Evolutionary conservation across 169 alveolate genomes (phyloP).

Genomic region (Eimeria necatrix): DNA sequence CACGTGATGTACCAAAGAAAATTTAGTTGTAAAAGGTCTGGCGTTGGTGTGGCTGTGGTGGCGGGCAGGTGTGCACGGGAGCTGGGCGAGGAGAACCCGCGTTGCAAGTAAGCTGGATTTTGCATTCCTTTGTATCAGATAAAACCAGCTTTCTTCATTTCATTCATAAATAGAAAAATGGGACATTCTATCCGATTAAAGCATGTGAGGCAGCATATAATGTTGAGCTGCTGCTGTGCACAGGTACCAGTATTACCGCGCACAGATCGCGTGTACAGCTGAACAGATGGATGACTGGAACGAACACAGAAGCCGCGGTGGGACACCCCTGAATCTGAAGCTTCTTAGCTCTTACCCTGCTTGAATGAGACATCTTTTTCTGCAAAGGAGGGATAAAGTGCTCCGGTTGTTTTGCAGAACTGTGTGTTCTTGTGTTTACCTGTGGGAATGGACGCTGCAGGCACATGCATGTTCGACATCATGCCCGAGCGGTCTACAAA

Average conservation of each 20-base stretch:
- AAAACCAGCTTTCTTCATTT: too few relatives aligned
- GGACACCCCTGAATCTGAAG: background rate
- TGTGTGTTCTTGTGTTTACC: too few relatives aligned
- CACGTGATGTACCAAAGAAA: too few relatives aligned
- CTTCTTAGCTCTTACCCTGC: too few relatives aligned
- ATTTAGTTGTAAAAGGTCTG: background rate
- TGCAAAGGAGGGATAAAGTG: too few relatives aligned
- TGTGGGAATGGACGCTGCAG: constrained; percentile 3
- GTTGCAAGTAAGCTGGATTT: constrained; percentile 72
- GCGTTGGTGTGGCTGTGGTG: background rate
- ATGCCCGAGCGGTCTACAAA: constrained; percentile 76
- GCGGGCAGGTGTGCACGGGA: constrained; percentile 68
- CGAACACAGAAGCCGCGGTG: constrained; percentile 75
- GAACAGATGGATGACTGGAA: constrained; percentile 78
- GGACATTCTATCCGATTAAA: too few relatives aligned
- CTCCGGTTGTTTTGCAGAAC: too few relatives aligned
- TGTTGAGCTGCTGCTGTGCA: background rate
- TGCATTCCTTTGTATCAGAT: background rate
- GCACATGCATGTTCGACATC: constrained; percentile 75
- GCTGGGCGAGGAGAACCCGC: constrained; percentile 73
- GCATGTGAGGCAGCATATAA: too few relatives aligned
- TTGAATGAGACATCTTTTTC: too few relatives aligned
- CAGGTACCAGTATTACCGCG: constrained; percentile 80
- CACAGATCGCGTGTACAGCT: constrained; percentile 77
- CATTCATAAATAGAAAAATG: too few relatives aligned